A percentile compares a stretch with the other conserved stretches of the same genome.
Conservation (phyloP, 2,329 filamentous ascomycete species). For the Fusarium luffae region DNA sequence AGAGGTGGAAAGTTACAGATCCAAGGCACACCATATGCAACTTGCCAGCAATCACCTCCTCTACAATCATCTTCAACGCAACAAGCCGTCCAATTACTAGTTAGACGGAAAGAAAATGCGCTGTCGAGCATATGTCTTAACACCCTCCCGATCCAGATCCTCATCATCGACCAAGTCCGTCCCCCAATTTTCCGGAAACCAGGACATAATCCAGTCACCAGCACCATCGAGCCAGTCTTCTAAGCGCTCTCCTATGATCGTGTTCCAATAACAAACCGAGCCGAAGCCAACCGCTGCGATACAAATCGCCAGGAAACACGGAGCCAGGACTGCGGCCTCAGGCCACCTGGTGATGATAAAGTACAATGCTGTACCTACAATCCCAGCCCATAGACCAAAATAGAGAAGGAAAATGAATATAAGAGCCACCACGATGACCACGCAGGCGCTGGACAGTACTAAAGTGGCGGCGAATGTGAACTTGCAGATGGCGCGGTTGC, state of each 20-base stretch:
- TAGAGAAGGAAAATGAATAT: neutral
- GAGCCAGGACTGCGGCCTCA: conserved; percentile 39
- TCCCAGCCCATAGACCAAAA: conserved; percentile 38
- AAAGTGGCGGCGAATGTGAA: conserved; percentile 12
- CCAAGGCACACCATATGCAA: neutral
- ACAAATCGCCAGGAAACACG: conserved; percentile 41
- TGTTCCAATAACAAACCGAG: conserved; percentile 18
- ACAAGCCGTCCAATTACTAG: neutral
- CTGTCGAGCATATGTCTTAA: conserved; percentile 49
- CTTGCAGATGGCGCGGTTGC: conserved; percentile 44
- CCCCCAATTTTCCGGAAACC: conserved; percentile 16
- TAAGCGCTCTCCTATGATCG: neutral
- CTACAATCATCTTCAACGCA: neutral
- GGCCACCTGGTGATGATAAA: conserved; percentile 47
- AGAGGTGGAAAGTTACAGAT: neutral
- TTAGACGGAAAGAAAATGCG: conserved; percentile 13
- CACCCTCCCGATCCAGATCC: conserved; percentile 21
- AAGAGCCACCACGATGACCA: neutral
- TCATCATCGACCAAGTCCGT: conserved; percentile 30
- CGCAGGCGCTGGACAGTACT: too few relatives aligned
- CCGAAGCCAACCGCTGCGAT: conserved; percentile 22
- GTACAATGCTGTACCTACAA: conserved; percentile 37
- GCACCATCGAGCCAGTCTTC: neutral
- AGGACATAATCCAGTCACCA: neutral
- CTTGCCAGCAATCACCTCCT: neutral